These are phyloP conservation scores for Calonectria pteridis DNA, from an alignment of 2,329 filamentous ascomycete species.

Conservation along the genomic window DNA sequence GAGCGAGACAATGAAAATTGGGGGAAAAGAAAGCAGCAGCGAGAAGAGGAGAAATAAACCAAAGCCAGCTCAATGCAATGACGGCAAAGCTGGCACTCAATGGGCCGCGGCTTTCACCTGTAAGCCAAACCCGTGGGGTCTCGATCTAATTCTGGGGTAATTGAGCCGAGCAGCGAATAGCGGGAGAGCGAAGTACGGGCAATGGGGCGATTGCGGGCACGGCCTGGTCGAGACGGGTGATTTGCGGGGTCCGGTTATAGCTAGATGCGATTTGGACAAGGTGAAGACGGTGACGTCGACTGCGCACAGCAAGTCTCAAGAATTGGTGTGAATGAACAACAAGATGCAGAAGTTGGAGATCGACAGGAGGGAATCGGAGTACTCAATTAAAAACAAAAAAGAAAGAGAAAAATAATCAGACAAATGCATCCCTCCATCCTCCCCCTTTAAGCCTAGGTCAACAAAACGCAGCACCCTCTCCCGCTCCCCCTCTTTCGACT, in stretches of 20 bases:
- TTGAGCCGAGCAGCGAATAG: slow-evolving; percentile 41
- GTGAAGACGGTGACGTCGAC: slow-evolving; percentile 10
- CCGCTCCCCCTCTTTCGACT: slow-evolving; percentile 4
- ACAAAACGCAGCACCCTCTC: not conserved
- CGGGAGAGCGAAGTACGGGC: slow-evolving; percentile 30
- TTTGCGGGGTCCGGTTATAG: slow-evolving; percentile 18
- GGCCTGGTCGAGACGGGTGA: not conserved
- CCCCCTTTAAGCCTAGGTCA: not conserved
- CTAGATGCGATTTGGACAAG: slow-evolving; percentile 3
- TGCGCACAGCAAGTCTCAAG: not conserved
- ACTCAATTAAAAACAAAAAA: not conserved
- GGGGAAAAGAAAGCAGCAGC: slow-evolving; percentile 4
- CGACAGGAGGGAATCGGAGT: slow-evolving; percentile 1
- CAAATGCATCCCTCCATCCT: not conserved
- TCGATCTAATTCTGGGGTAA: slow-evolving; percentile 41
- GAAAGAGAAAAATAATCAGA: not conserved
- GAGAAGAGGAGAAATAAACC: slow-evolving; percentile 6
- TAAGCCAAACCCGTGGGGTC: slow-evolving; percentile 43
- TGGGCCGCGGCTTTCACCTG: slow-evolving; percentile 42
- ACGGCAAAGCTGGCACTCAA: slow-evolving; percentile 13
- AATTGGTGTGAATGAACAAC: not conserved
- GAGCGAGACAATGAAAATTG: slow-evolving; percentile 12
- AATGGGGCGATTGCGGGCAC: slow-evolving; percentile 16
- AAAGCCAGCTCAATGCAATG: slow-evolving; percentile 10
- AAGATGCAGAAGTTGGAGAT: not conserved